Evolutionary conservation across 805 yeast genomes (phyloP).

Genomic region (Cyberlindnera mrakii): DNA sequence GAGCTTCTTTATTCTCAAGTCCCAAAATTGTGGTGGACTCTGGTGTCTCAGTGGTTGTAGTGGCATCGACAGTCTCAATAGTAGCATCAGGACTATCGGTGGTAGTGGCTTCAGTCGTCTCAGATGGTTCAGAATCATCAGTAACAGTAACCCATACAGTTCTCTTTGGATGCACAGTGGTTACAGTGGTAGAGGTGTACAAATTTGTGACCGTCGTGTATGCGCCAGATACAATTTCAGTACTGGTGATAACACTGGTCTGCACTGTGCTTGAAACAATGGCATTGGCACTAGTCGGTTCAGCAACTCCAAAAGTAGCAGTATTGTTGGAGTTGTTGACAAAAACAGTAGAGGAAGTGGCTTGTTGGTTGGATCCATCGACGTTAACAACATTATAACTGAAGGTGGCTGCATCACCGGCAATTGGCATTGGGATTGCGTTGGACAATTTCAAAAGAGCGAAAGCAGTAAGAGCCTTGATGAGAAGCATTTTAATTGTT

Average conservation of each 20-base stretch:
- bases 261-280: conserved; percentile 1
- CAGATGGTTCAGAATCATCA: conserved; percentile 5
- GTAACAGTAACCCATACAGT: conserved; percentile 24
- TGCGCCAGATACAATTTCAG: conserved; percentile 7
- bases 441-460: conserved; percentile 15
- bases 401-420: conserved; percentile 16
- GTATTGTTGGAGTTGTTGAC: conserved; percentile 13
- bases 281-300: conserved; percentile 17
- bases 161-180: conserved; percentile 18
- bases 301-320: conserved; percentile 17
- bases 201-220: conserved; percentile 11
- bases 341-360: conserved; percentile 17
- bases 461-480: conserved; percentile 17
- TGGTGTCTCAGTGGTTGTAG: conserved; percentile 13
- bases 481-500: conserved; percentile 17
- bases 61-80: conserved; percentile 6
- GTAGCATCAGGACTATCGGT: conserved; percentile 2
- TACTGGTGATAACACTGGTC: conserved; percentile 9
- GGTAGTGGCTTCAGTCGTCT: conserved; percentile 4
- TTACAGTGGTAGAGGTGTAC: conserved; percentile 19
- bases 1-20: conserved; percentile 47
- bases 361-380: conserved; percentile 22
- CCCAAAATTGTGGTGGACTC: conserved; percentile 5
- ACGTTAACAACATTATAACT: conserved; percentile 19
- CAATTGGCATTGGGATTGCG: conserved; percentile 18